Base-by-base conservation (phyloP, 257 asterid species). In the Solanum dulcamara region DNA sequence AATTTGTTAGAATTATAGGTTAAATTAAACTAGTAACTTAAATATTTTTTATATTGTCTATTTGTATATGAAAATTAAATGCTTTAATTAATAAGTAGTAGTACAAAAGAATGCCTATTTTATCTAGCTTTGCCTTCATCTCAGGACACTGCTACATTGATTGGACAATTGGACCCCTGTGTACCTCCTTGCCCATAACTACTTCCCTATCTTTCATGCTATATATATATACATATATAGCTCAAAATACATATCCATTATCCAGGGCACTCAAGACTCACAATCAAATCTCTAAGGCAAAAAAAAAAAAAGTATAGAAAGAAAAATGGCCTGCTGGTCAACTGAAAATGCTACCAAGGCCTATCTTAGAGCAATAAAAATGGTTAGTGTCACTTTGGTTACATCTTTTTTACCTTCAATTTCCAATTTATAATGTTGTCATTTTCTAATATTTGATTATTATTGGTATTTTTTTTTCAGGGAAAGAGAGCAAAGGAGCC, bases 331-430 rank as follows among this genome's bases (percentile, higher is more conserved):
- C 68, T 74, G 88, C 92, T 94, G 97, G 97, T 94, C 97, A 83
- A 93, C 96, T 85, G 97, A 94, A 89, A 92, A 94, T 84, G 97
- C 96, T 84, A 92, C 94, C 85, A 92, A 88, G 13, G 97, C 97
- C 17, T 94, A 91, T 81, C 92, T 94, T 64, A 90, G 86, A 86
- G 89, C 94, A 81, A 87, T 94, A 90, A 93, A 87, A 90, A 91
- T 94, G 94, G 97, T 91, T 84, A 93, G 90, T 57, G 12, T 60
- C n/a, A 77, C 1, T 77, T 75, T 42, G 48, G 7, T 40, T 12
- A 20, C 26, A 53, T 48, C 6, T 67, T 67, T 67, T 67, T 18
- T 28, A 26, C 42, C 5, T 28, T 77, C 42, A 75, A 83, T 17
- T 35, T 77, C 85, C 51, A 30, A 7, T 32, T 15, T 82, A 10